Evolutionary conservation across 768 basidiomycete species (phyloP), one percentile per base, ranked within the genome.

Genomic region (Amanita thiersii): DNA sequence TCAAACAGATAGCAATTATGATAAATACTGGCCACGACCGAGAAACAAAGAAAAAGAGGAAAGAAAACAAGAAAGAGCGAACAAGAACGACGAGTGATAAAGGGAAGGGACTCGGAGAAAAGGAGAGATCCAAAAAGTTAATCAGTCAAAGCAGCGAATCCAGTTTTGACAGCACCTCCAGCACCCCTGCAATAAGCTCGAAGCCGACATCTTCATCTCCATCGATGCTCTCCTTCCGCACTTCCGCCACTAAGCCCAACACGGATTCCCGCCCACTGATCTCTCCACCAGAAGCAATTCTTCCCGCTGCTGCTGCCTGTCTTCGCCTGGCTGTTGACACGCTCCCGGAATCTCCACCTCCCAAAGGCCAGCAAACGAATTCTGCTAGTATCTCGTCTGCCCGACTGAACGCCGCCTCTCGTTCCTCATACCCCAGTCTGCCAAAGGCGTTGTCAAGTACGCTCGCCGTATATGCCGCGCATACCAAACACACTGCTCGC

Each of bases 371-470:
- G 21, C 69, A 71, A 20, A 78, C 72, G 59, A 98, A 98, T 62
- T 93, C 94, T 32, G 80, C 84, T 24, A 99, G 66, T 18, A 99
- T 79, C 49, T 99, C 96, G 56, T 99, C 94, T 52, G 89, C 91
- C 46, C 96, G 68, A 49, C 80, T 81, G 58, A 97, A 96, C 23
- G 94, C 93, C 3, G 78, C 81, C 66, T 99, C 96, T 41, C 94
- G 65, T 41, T 92, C 87, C 59, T 98, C 96, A 54, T 94, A 98
- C 11, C 79, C 81, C 18, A 98, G 65, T 47, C 90, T 68, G 42
- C 80, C 79, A 51, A 97, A 85, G 6, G 92, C 91, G 54, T 97
- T 96, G 56, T 98, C 96, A 43, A 97, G 72, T 24, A 98, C 94
- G 55, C 81, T 89, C 6, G 93, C 94, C 0, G 93, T 89, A 52